These are phyloP conservation scores for Ulmus americana DNA, from an alignment of 331 rosid species.

Conservation along the genomic window DNA sequence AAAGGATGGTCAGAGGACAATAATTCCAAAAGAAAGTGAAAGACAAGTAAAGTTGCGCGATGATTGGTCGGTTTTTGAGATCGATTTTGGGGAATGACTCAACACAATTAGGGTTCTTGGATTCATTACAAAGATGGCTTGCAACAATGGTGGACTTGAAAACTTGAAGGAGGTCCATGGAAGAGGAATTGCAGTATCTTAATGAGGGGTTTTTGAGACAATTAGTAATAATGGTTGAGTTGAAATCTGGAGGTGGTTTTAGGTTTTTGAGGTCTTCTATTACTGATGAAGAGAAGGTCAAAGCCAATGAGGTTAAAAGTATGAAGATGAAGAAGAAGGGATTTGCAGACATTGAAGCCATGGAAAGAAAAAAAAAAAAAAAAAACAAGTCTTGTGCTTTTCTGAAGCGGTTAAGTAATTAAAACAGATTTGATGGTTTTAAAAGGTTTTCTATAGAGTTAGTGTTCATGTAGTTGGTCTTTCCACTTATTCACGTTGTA, in stretches of 20 bases:
- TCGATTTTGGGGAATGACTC: constrained; percentile 62
- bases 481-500: no score
- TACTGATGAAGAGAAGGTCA: constrained; percentile 38
- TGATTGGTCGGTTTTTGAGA: constrained; percentile 45
- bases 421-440: no score
- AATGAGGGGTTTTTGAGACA: constrained; percentile 56
- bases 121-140: constrained; percentile 68
- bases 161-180: constrained; percentile 46
- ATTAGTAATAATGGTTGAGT: constrained; percentile 50
- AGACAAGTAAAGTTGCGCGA: constrained; percentile 54
- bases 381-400: neutral
- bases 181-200: constrained; percentile 53
- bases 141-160: constrained; percentile 66
- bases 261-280: constrained; percentile 56
- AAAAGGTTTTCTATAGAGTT: no score
- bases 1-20: constrained; percentile 46
- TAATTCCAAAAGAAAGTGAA: constrained; percentile 72
- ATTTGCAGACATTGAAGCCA: constrained; percentile 43
- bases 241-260: constrained; percentile 53
- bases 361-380: constrained; percentile 10
- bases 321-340: constrained; percentile 18
- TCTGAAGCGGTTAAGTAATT: no score
- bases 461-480: no score
- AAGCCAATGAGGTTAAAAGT: constrained; percentile 13
- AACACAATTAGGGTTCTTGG: constrained; percentile 52